Evolutionary conservation across 2,329 filamentous ascomycete species (phyloP).

Genomic region (Fusarium subtropicale): DNA sequence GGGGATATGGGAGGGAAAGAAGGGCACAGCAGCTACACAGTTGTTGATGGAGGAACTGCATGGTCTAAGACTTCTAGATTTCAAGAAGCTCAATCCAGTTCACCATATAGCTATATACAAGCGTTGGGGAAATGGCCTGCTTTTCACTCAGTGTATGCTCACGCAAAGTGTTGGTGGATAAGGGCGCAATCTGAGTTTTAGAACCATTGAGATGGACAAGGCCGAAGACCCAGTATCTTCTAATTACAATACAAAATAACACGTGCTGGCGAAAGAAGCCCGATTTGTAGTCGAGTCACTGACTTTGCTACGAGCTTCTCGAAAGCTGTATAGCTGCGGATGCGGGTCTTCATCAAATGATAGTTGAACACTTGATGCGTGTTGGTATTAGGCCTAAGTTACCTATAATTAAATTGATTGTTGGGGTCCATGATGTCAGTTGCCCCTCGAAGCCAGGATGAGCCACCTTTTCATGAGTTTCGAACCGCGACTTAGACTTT

Average conservation of each 20-base stretch:
- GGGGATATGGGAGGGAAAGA: slow-evolving; percentile 15
- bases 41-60: slow-evolving; percentile 9
- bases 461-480: neutral
- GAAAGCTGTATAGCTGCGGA: neutral
- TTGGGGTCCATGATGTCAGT: neutral
- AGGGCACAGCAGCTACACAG: slow-evolving; percentile 4
- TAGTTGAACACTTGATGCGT: slow-evolving; percentile 7
- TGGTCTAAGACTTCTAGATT: slow-evolving; percentile 16
- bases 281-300: neutral
- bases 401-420: neutral
- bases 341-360: neutral
- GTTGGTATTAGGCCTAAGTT: too few relatives aligned
- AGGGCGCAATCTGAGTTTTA: neutral
- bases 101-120: neutral
- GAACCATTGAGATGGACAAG: neutral
- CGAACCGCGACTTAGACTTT: neutral
- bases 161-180: neutral
- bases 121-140: neutral
- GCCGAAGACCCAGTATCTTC: neutral
- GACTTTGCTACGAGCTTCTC: neutral
- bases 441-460: neutral
- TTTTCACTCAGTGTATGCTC: slow-evolving; percentile 1
- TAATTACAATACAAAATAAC: slow-evolving; percentile 1
- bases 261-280: neutral
- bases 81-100: slow-evolving; percentile 3